Evolutionary conservation across 257 asterid species (phyloP).

Genomic region (Cruciata laevipes): DNA sequence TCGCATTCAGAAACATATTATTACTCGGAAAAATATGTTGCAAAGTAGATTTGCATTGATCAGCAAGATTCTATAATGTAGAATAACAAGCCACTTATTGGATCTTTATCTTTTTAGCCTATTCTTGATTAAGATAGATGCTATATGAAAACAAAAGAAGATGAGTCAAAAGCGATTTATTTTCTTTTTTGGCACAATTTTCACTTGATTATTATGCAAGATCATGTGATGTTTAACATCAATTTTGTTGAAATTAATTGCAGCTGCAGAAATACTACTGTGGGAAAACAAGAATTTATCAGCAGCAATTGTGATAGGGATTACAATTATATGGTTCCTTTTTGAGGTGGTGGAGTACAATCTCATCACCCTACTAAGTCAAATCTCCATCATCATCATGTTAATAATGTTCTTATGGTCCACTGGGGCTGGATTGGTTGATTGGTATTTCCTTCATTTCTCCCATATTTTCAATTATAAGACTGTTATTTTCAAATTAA

Average conservation of each 20-base stretch:
- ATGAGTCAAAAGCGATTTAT: not conserved
- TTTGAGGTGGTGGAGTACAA: conserved; percentile 73
- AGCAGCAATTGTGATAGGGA: conserved; percentile 51
- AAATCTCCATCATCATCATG: conserved; percentile 45
- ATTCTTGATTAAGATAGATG: not conserved
- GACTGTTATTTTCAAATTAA: not conserved
- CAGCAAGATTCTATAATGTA: not conserved
- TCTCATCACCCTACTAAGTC: conserved; percentile 50
- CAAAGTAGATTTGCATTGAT: not conserved
- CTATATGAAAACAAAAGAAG: not conserved
- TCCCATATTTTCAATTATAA: not conserved
- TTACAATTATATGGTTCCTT: conserved; percentile 60
- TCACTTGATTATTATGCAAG: not conserved
- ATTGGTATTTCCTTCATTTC: conserved; percentile 32
- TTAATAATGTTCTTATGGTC: conserved; percentile 60
- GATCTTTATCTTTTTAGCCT: not conserved
- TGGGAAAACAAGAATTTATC: conserved; percentile 74
- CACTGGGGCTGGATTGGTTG: conserved; percentile 43
- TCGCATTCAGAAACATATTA: not conserved
- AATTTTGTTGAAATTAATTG: conserved; percentile 11
- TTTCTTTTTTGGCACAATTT: not conserved
- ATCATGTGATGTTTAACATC: not conserved
- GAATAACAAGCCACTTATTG: not conserved
- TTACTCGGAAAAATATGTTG: not conserved
- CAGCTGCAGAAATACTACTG: conserved; percentile 59